phyloP scores from a whole-genome alignment of 2,329 filamentous ascomycete species.

The Trichoderma koningiopsis region DNA sequence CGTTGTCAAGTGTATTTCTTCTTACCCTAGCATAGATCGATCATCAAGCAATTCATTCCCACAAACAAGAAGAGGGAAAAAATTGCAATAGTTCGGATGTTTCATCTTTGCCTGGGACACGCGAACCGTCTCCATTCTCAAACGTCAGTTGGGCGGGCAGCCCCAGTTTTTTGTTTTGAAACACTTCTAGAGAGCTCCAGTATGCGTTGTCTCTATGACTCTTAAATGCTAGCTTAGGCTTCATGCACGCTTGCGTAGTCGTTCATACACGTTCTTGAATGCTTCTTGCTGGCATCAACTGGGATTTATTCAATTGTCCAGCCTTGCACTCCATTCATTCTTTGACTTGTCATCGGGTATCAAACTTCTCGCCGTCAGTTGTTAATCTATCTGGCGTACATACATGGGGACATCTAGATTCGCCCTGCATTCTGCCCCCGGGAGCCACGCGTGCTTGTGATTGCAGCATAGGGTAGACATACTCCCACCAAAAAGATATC shows the following conservation, averaged over 20 bases:
- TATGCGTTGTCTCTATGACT: slow-evolving; percentile 10
- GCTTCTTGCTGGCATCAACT: background rate
- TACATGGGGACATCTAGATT: background rate
- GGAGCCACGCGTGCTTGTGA: background rate
- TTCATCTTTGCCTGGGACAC: background rate
- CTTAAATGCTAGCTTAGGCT: slow-evolving; percentile 5
- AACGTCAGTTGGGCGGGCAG: background rate
- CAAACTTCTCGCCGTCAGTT: slow-evolving; percentile 9
- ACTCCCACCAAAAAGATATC: background rate
- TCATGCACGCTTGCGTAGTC: background rate
- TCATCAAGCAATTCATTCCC: background rate
- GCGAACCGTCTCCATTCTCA: background rate
- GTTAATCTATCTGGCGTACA: slow-evolving; percentile 18
- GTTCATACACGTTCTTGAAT: background rate
- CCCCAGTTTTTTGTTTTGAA: slow-evolving; percentile 7
- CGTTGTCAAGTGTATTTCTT: background rate
- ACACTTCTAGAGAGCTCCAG: background rate
- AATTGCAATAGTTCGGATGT: background rate
- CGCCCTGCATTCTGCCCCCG: background rate
- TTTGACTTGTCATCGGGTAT: slow-evolving; percentile 5
- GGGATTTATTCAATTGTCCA: background rate
- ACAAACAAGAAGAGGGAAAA: background rate
- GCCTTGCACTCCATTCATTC: background rate
- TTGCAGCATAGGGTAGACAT: background rate
- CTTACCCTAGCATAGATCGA: no score